phyloP scores from a whole-genome alignment of 1,284 basidiomycete genomes.

The Pseudozyma sp. region DNA sequence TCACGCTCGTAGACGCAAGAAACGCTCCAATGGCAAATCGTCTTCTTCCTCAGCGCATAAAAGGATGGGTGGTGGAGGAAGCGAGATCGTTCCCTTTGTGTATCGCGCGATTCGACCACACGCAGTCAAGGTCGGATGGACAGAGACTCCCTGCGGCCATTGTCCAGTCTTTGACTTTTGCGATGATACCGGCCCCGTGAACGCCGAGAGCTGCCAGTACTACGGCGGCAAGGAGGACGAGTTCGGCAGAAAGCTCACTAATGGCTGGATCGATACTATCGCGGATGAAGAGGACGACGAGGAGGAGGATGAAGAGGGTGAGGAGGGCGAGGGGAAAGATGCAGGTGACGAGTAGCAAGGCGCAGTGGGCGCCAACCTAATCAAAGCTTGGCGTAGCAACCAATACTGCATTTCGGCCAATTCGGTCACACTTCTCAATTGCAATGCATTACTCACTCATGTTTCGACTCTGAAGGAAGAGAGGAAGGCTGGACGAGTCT shows the following conservation, averaged over 20 bases:
- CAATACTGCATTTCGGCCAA: background rate
- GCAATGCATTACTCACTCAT: too few relatives aligned
- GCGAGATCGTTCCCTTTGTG: constrained; percentile 46
- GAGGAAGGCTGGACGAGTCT: too few relatives aligned
- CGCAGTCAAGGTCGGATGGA: constrained; percentile 53
- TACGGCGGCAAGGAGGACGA: constrained; percentile 51
- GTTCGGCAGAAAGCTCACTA: constrained; percentile 36
- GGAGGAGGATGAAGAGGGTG: constrained; percentile 18
- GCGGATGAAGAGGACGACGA: constrained; percentile 33
- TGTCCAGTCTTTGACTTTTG: constrained; percentile 66
- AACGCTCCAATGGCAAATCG: constrained; percentile 31
- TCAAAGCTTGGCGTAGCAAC: background rate
- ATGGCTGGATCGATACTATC: constrained; percentile 49
- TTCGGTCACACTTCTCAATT: background rate
- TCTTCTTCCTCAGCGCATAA: constrained; percentile 10
- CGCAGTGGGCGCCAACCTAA: background rate
- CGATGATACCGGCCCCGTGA: constrained; percentile 58
- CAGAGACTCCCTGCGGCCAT: constrained; percentile 59
- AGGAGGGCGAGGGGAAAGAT: constrained; percentile 11
- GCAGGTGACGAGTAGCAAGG: background rate
- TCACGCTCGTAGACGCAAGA: constrained; percentile 31
- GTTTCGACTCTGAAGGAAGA: too few relatives aligned
- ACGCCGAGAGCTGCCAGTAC: constrained; percentile 59
- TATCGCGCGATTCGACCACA: constrained; percentile 55
- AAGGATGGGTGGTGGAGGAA: constrained; percentile 3